Evolutionary conservation across 1,139 yeast species (phyloP).

Genomic region (Suhomyces bokatorum): DNA sequence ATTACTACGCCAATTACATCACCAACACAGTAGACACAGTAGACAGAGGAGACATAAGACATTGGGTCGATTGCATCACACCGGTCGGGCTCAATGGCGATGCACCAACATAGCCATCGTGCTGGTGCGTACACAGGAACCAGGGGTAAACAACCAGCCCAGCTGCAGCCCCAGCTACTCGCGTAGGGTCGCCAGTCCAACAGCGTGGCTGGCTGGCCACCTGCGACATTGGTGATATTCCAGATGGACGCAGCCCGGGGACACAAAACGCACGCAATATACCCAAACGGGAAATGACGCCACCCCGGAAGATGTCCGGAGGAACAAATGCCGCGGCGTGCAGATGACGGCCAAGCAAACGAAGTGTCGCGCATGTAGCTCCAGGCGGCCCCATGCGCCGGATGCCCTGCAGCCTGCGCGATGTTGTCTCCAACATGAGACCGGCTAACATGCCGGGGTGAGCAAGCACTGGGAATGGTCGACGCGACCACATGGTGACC

Average conservation of each 20-base stretch:
- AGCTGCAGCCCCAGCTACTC: not conserved
- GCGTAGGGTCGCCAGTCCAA: constrained; percentile 3
- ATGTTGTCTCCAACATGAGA: constrained; percentile 4
- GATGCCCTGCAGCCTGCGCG: constrained; percentile 1
- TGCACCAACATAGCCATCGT: no score
- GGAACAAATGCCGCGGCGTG: not conserved
- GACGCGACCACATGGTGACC: no score
- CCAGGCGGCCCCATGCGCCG: constrained; percentile 2
- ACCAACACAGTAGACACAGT: no score
- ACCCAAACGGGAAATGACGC: constrained; percentile 1
- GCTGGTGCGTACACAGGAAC: not conserved
- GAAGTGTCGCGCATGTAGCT: constrained; percentile 4
- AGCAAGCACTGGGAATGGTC: no score
- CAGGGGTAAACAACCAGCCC: constrained; percentile 4
- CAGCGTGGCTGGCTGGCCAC: constrained; percentile 2
- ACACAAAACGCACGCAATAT: constrained; percentile 2
- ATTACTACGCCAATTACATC: no score
- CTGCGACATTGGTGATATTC: not conserved
- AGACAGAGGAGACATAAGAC: no score
- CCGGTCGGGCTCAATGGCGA: no score
- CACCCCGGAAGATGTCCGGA: not conserved
- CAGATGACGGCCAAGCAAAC: constrained; percentile 1
- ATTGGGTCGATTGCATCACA: no score
- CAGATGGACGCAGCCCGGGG: not conserved
- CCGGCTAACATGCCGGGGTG: not conserved